Conservation (phyloP, 148 eudicot species). For the Cornus controversa region DNA sequence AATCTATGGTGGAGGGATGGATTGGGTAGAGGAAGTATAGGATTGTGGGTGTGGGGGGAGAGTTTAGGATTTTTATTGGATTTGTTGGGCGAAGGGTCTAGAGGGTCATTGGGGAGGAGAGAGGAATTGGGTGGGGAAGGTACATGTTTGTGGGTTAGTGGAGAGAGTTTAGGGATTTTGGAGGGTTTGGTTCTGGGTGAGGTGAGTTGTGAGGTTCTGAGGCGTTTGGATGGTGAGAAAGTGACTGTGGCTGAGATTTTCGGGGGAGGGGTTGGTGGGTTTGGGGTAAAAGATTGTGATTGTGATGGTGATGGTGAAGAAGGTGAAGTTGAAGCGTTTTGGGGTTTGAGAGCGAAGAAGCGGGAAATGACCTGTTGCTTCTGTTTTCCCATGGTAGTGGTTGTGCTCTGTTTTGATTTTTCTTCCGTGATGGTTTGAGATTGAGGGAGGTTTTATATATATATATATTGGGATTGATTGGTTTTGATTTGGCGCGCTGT, state of each 20-base stretch:
- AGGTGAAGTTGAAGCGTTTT: conserved; percentile 26
- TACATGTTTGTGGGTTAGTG: conserved; percentile 32
- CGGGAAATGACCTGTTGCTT: conserved; percentile 90
- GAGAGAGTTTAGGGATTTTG: conserved; percentile 35
- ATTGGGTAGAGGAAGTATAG: conserved; percentile 37
- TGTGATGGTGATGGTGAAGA: conserved; percentile 21
- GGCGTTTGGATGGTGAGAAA: conserved; percentile 82
- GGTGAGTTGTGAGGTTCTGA: conserved; percentile 41
- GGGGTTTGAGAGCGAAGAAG: conserved; percentile 82
- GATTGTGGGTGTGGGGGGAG: conserved; percentile 50
- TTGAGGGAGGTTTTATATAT: neutral
- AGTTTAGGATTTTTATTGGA: conserved; percentile 47
- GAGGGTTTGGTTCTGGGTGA: conserved; percentile 35
- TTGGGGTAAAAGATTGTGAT: conserved; percentile 14
- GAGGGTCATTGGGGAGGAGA: conserved; percentile 1
- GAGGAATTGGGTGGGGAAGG: conserved; percentile 18
- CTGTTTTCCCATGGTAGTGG: conserved; percentile 62
- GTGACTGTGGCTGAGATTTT: conserved; percentile 70
- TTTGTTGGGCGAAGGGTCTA: conserved; percentile 28
- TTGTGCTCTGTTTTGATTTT: neutral
- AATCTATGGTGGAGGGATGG: conserved; percentile 72
- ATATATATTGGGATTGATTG: no score
- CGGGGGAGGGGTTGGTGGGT: conserved; percentile 49
- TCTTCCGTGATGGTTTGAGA: neutral
- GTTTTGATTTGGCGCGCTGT: no score